phyloP scores from a whole-genome alignment of 2,329 filamentous ascomycete species.

The Fusarium floridanum region DNA sequence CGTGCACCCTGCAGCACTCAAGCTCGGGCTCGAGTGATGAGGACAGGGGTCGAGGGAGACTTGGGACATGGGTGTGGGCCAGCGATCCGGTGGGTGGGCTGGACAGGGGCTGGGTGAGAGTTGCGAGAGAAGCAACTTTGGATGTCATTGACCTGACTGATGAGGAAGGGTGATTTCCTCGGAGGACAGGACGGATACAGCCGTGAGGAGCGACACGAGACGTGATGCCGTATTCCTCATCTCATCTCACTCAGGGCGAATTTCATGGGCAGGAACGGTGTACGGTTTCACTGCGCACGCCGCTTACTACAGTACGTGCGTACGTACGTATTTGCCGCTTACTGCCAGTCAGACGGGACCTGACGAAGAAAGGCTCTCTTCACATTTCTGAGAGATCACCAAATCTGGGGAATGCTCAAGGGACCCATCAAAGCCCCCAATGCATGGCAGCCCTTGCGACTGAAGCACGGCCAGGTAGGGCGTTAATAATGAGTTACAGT shows the following conservation, averaged over 20 bases:
- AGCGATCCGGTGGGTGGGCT: constrained; percentile 26
- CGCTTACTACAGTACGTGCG: constrained; percentile 4
- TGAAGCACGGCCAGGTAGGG: constrained; percentile 25
- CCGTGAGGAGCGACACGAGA: constrained; percentile 10
- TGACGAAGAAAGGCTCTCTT: constrained; percentile 6
- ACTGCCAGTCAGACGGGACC: constrained; percentile 3
- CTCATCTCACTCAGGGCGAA: neutral
- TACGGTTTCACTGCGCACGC: neutral
- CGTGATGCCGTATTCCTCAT: neutral
- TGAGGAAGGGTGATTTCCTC: neutral
- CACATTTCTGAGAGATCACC: constrained; percentile 13
- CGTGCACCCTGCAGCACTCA: constrained; percentile 20
- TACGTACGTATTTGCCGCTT: constrained; percentile 15
- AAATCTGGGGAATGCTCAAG: constrained; percentile 46
- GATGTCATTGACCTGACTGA: constrained; percentile 1
- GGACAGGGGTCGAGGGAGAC: constrained; percentile 26
- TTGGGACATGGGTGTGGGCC: constrained; percentile 26
- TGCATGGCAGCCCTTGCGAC: constrained; percentile 16
- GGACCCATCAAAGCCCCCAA: constrained; percentile 12
- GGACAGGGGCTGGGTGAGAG: neutral
- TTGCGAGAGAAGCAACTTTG: constrained; percentile 13
- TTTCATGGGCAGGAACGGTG: neutral
- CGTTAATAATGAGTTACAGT: constrained; percentile 24
- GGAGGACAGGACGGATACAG: neutral
- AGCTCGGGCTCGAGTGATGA: constrained; percentile 11